Conservation (phyloP, 208 protist genomes). For the Phytomonas serpens region DNA sequence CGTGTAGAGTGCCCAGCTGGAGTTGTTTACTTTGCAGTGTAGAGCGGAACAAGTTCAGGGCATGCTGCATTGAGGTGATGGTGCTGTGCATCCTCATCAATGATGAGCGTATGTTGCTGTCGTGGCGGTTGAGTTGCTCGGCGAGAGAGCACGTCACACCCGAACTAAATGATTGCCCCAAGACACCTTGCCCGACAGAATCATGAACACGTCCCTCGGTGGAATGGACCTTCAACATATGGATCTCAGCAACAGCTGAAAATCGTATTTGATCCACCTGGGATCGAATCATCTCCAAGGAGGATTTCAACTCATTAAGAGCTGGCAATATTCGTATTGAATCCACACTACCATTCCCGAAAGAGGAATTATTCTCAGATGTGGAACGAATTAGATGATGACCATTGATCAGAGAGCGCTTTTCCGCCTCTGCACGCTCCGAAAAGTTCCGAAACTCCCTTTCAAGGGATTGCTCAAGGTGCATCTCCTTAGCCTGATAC, state of each 20-base stretch:
- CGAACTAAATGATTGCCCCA: neutral
- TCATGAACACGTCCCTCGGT: neutral
- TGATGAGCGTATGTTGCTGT: neutral
- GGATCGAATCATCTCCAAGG: neutral
- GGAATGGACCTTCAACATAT: neutral
- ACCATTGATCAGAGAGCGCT: neutral
- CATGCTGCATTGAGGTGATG: neutral
- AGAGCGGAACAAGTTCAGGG: neutral
- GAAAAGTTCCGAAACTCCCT: neutral
- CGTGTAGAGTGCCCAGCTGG: neutral
- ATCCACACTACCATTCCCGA: neutral
- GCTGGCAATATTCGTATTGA: neutral
- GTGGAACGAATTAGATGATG: neutral
- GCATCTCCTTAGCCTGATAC: neutral
- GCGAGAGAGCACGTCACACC: neutral
- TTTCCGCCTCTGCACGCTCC: neutral
- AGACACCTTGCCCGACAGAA: neutral
- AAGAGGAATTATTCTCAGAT: neutral
- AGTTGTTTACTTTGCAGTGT: neutral
- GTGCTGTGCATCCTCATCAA: neutral
- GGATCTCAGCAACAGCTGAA: neutral
- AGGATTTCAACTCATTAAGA: neutral
- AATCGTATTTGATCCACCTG: neutral
- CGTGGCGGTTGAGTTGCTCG: neutral
- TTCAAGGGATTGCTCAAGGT: neutral